Evolutionary conservation across 2,329 filamentous ascomycete genomes (phyloP).

Genomic region (Colletotrichum limetticola): DNA sequence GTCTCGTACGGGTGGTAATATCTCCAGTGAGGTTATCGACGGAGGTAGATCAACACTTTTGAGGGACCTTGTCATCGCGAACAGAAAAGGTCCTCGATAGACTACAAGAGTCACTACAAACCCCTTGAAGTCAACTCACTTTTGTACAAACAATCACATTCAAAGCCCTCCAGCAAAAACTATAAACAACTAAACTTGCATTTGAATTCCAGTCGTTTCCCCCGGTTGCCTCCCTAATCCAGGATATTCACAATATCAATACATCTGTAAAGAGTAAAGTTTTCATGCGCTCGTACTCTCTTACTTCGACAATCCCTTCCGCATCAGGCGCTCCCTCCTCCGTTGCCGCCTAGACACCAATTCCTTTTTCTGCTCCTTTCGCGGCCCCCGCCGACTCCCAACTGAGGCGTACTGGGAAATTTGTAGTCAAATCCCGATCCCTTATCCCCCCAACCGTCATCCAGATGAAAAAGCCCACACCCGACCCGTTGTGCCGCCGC

Average conservation of each 20-base stretch:
- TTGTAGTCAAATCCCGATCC: neutral
- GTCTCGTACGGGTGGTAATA: no score
- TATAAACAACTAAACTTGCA: constrained; percentile 9
- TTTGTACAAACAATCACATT: neutral
- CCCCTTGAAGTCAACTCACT: neutral
- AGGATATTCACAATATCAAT: constrained; percentile 35
- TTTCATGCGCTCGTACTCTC: constrained; percentile 27
- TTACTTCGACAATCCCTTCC: neutral
- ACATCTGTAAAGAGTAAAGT: constrained; percentile 24
- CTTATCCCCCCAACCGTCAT: neutral
- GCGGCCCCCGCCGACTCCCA: neutral
- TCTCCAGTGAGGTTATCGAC: no score
- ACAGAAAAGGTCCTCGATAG: no score
- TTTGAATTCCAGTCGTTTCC: constrained; percentile 29
- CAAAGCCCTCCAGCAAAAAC: neutral
- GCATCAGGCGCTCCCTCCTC: neutral
- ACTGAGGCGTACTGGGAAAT: neutral
- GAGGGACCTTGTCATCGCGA: no score
- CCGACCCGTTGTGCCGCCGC: constrained; percentile 1
- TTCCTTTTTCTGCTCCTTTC: neutral
- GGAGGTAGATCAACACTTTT: no score
- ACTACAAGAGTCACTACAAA: no score
- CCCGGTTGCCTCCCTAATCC: constrained; percentile 10
- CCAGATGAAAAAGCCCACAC: neutral
- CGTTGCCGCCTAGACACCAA: no score